phyloP scores from a whole-genome alignment of 2,329 filamentous ascomycete genomes.

The Malbranchea zuffiana region DNA sequence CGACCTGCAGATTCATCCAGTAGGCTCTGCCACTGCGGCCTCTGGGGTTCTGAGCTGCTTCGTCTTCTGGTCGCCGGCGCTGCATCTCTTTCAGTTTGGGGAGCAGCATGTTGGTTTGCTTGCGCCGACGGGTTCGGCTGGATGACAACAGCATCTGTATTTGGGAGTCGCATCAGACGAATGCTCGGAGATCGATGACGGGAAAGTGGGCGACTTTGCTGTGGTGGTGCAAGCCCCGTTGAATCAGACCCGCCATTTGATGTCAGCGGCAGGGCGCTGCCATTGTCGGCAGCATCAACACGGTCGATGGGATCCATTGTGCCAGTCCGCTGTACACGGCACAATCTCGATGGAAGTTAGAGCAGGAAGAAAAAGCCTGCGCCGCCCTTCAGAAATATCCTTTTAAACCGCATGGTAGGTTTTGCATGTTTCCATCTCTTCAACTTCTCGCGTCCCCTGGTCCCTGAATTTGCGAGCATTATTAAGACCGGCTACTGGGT shows the following conservation, averaged over 20 bases:
- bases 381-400: background rate
- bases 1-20: slow-evolving; percentile 17
- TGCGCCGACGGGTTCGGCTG: slow-evolving; percentile 10
- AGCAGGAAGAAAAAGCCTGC: background rate
- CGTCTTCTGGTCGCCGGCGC: slow-evolving; percentile 26
- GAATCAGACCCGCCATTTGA: too few relatives aligned
- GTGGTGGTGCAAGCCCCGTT: too few relatives aligned
- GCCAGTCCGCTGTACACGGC: background rate
- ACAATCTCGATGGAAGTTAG: background rate
- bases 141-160: slow-evolving; percentile 13
- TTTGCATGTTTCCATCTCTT: too few relatives aligned
- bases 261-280: background rate
- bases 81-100: slow-evolving; percentile 21
- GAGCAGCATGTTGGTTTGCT: slow-evolving; percentile 1
- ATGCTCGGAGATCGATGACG: slow-evolving; percentile 6
- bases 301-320: slow-evolving; percentile 32
- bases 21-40: slow-evolving; percentile 24
- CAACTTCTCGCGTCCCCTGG: background rate
- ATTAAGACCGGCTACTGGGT: too few relatives aligned
- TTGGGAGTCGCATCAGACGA: slow-evolving; percentile 14
- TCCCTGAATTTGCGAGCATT: too few relatives aligned
- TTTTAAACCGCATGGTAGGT: background rate
- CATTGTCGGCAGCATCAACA: slow-evolving; percentile 6
- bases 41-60: slow-evolving; percentile 33
- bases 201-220: too few relatives aligned